phyloP scores from a whole-genome alignment of 108 stramenopile genomes.

The Skeletonema potamos region DNA sequence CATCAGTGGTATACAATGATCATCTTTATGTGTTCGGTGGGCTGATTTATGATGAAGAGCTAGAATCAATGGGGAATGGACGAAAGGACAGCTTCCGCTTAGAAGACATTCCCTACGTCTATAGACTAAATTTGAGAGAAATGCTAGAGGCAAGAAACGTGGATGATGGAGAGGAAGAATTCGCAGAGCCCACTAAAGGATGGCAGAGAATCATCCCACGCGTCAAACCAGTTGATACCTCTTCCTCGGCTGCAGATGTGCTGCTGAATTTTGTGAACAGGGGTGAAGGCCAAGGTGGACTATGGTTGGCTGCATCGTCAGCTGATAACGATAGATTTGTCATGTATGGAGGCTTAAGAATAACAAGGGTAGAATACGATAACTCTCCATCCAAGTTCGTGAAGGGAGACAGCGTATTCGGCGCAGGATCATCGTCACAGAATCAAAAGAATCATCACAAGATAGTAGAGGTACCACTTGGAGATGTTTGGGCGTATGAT shows the following conservation, averaged over 20 bases:
- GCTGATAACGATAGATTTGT: constrained; percentile 33
- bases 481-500: constrained; percentile 56
- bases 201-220: constrained; percentile 48
- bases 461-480: constrained; percentile 42
- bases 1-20: constrained; percentile 31
- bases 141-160: constrained; percentile 25
- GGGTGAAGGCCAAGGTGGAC: constrained; percentile 53
- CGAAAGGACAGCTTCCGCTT: constrained; percentile 35
- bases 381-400: constrained; percentile 24
- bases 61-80: neutral
- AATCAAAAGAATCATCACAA: constrained; percentile 1
- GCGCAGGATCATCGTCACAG: constrained; percentile 10
- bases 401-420: constrained; percentile 14
- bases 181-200: constrained; percentile 11
- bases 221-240: constrained; percentile 21
- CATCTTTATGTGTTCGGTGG: constrained; percentile 56
- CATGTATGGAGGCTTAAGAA: constrained; percentile 49
- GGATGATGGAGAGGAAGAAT: neutral
- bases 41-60: constrained; percentile 45
- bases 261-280: constrained; percentile 38
- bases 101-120: constrained; percentile 43
- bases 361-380: constrained; percentile 18
- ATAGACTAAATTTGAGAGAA: constrained; percentile 36
- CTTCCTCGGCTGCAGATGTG: constrained; percentile 32
- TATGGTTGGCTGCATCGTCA: constrained; percentile 13